These are phyloP conservation scores for Periconia macrospinosa DNA, from an alignment of 2,329 filamentous ascomycete species.

Conservation along the genomic window DNA sequence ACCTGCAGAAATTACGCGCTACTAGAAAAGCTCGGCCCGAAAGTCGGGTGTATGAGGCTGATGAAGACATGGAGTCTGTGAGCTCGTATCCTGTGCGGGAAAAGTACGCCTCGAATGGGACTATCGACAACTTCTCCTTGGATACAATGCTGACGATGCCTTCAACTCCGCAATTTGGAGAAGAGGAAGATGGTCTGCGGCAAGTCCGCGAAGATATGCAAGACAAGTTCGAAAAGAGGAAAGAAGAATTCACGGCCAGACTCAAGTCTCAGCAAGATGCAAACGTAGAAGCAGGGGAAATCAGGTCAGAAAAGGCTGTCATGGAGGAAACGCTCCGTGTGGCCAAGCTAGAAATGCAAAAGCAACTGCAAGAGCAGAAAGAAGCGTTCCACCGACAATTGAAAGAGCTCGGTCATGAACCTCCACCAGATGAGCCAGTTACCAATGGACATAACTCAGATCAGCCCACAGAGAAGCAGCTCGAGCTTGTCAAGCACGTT, in stretches of 20 bases:
- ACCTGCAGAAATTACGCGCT: slow-evolving; percentile 85
- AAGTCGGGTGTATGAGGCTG: slow-evolving; percentile 58
- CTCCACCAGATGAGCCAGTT: slow-evolving; percentile 50
- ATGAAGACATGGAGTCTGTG: slow-evolving; percentile 87
- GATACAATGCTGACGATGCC: slow-evolving; percentile 95
- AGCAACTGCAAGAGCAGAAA: slow-evolving; percentile 79
- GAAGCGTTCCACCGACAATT: slow-evolving; percentile 83
- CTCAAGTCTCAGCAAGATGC: slow-evolving; percentile 69
- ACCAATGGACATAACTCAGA: slow-evolving; percentile 35
- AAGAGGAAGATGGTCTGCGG: slow-evolving; percentile 73
- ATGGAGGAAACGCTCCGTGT: slow-evolving; percentile 82
- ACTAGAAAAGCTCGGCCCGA: slow-evolving; percentile 72
- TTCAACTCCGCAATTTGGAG: slow-evolving; percentile 79
- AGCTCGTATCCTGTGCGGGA: slow-evolving; percentile 87
- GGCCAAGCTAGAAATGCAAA: slow-evolving; percentile 86
- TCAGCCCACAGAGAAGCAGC: slow-evolving; percentile 69
- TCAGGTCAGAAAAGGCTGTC: slow-evolving; percentile 76
- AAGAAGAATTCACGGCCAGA: slow-evolving; percentile 78
- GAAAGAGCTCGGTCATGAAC: slow-evolving; percentile 63
- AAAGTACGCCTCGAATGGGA: slow-evolving; percentile 94
- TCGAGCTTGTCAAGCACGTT: slow-evolving; percentile 67
- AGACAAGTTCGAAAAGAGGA: slow-evolving; percentile 77
- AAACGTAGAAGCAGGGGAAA: slow-evolving; percentile 78
- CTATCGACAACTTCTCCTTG: slow-evolving; percentile 92
- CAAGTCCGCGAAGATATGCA: slow-evolving; percentile 83